Evolutionary conservation across 495 filamentous ascomycete genomes (phyloP).

Genomic region (Penicillium maclennaniae): DNA sequence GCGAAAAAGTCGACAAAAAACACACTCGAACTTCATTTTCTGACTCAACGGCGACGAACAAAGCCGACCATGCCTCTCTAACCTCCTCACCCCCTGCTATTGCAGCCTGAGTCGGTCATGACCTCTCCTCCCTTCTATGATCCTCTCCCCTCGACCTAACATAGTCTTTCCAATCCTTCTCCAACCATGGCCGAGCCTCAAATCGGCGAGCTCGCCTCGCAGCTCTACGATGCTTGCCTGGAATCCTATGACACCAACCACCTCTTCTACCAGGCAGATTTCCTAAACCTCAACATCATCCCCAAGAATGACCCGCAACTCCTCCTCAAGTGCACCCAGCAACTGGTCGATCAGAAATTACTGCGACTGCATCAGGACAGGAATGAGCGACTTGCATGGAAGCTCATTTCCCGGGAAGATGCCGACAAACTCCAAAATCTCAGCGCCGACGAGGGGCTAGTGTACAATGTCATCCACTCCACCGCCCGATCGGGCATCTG

Average conservation of each 20-base stretch:
- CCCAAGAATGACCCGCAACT: constrained; percentile 54
- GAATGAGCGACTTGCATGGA: constrained; percentile 59
- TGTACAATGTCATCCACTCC: constrained; percentile 83
- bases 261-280: constrained; percentile 63
- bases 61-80: constrained; percentile 20
- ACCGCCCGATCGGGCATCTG: constrained; percentile 80
- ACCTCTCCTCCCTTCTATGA: constrained; percentile 17
- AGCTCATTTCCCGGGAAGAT: constrained; percentile 61
- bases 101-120: constrained; percentile 26
- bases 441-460: constrained; percentile 65
- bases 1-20: constrained; percentile 32
- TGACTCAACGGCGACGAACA: constrained; percentile 13
- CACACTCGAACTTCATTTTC: constrained; percentile 22
- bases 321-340: constrained; percentile 58
- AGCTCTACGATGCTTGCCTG: constrained; percentile 43
- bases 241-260: constrained; percentile 42
- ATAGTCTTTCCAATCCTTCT: constrained; percentile 9
- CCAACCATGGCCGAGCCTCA: constrained; percentile 33
- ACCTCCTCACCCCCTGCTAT: constrained; percentile 17
- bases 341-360: constrained; percentile 61
- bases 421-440: constrained; percentile 68
- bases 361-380: constrained; percentile 56
- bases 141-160: constrained; percentile 6
- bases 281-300: constrained; percentile 58
- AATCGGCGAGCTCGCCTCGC: constrained; percentile 38